Evolutionary conservation across 208 protist species (phyloP).

Genomic region (Phytomonas sp.): DNA sequence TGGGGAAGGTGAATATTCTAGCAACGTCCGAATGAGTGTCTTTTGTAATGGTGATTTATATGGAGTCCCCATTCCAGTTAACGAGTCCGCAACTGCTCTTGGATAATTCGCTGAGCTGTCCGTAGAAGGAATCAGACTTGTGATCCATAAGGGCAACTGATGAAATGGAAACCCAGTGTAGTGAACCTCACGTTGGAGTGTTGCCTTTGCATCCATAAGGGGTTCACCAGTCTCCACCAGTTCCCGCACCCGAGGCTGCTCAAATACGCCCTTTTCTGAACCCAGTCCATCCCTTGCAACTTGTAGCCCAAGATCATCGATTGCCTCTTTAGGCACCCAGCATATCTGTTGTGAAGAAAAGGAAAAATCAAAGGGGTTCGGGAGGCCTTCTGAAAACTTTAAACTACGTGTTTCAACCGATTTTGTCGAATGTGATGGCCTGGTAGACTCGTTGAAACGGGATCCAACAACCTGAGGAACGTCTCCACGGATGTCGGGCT

Average conservation of each 20-base stretch:
- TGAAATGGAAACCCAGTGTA: neutral
- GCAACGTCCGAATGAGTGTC: neutral
- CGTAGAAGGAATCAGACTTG: neutral
- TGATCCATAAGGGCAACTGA: neutral
- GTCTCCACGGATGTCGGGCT: neutral
- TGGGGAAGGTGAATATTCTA: neutral
- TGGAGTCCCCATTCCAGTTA: neutral
- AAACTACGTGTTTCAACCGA: neutral
- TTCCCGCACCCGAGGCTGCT: neutral
- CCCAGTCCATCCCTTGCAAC: neutral
- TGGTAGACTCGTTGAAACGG: neutral
- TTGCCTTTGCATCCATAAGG: neutral
- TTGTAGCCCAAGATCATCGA: neutral
- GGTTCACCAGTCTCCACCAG: neutral
- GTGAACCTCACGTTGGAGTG: neutral
- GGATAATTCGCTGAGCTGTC: neutral
- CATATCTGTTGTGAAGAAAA: neutral
- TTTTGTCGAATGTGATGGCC: neutral
- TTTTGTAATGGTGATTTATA: neutral
- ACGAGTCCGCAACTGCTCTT: neutral
- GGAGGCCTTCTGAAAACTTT: neutral
- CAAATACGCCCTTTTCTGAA: neutral
- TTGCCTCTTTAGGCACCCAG: neutral
- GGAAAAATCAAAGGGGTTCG: neutral
- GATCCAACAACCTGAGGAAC: neutral